Percentiles rank a stretch among this genome's conserved stretches.
Evolutionary conservation across 169 alveolate genomes (phyloP).

Genomic region (Cryptosporidium tyzzeri): DNA sequence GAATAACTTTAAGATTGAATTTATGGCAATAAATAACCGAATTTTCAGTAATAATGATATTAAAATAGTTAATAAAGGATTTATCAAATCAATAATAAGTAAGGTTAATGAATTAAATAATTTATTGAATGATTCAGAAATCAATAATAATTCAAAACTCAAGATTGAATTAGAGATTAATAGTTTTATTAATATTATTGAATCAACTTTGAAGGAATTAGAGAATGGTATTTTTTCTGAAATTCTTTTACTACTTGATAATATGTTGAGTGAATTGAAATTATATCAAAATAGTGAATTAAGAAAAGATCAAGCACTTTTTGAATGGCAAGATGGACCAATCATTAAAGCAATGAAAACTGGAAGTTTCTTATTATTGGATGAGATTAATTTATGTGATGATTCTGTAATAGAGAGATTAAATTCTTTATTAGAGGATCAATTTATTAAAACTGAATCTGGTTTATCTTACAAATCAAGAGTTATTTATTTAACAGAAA

Average conservation of each 20-base stretch:
- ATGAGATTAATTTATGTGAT: conserved; percentile 98
- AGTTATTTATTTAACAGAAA: conserved; percentile 82
- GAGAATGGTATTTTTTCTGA: neutral
- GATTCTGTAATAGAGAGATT: conserved; percentile 99
- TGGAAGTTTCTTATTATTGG: conserved; percentile 95
- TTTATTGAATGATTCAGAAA: neutral
- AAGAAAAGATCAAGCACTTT: conserved; percentile 83
- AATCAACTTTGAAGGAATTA: neutral
- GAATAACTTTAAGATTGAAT: conserved; percentile 25
- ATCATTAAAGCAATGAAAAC: conserved; percentile 94
- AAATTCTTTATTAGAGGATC: conserved; percentile 97
- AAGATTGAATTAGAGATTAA: too few species aligned
- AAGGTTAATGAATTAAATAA: neutral
- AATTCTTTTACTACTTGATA: neutral
- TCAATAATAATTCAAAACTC: neutral
- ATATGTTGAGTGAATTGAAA: neutral
- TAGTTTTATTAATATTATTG: neutral
- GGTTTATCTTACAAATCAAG: neutral
- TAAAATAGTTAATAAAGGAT: neutral
- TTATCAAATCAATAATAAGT: neutral
- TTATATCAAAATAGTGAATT: conserved; percentile 13
- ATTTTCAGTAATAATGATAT: neutral
- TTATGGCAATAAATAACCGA: neutral
- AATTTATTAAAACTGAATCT: conserved; percentile 80
- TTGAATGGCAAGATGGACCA: conserved; percentile 99